Percentiles rank a stretch among this genome's conserved stretches.
phyloP scores from a whole-genome alignment of 2,329 filamentous ascomycete species.

The Fusarium anthophilum region DNA sequence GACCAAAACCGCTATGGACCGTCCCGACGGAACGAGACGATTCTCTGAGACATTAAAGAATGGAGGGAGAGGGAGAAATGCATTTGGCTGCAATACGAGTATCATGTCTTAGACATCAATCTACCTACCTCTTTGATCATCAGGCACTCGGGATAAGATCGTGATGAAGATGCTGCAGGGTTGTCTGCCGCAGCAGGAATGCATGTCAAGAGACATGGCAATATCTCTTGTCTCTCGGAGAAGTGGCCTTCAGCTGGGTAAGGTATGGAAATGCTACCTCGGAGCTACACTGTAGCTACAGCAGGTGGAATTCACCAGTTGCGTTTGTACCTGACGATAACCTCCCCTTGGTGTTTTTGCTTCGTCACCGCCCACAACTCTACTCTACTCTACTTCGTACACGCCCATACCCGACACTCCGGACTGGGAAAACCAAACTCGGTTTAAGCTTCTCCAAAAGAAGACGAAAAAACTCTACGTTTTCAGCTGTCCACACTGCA shows the following conservation, averaged over 20 bases:
- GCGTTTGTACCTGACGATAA: background rate
- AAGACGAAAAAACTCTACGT: background rate
- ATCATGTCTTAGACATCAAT: constrained; percentile 15
- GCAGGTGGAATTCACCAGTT: background rate
- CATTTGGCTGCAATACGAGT: background rate
- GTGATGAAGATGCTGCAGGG: background rate
- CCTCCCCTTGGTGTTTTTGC: constrained; percentile 15
- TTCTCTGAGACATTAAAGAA: constrained; percentile 12
- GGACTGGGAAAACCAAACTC: background rate
- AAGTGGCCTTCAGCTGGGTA: background rate
- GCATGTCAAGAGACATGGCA: background rate
- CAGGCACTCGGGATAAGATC: background rate
- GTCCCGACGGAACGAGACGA: constrained; percentile 27
- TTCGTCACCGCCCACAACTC: background rate
- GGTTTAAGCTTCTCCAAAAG: background rate
- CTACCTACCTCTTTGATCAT: background rate
- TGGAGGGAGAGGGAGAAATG: constrained; percentile 16
- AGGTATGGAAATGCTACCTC: background rate
- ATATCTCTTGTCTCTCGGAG: background rate
- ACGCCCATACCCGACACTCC: background rate
- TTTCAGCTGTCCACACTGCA: background rate
- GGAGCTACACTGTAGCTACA: background rate
- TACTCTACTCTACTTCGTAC: background rate
- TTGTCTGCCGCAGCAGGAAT: background rate
- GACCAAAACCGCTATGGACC: constrained; percentile 7